These are phyloP conservation scores for Asterophora lycoperdoides DNA, from an alignment of 768 basidiomycete species.

Conservation along the genomic window DNA sequence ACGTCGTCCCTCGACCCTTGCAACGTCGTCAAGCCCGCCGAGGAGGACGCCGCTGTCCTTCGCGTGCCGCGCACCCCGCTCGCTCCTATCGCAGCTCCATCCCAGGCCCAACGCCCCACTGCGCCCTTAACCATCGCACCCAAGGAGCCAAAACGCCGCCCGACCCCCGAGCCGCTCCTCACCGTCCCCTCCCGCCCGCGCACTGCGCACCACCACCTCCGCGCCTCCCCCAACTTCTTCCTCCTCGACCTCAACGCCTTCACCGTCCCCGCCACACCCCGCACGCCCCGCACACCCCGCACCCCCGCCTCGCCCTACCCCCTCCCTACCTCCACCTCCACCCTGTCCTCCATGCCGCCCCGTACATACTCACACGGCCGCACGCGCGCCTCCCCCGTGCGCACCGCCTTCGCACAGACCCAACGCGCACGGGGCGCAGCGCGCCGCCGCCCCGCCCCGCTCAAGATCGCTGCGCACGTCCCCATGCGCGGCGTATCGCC, in stretches of 20 bases:
- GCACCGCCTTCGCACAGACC: constrained; percentile 1
- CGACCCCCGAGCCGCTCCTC: constrained; percentile 27
- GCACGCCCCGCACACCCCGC: constrained; percentile 6
- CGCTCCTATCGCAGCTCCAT: neutral
- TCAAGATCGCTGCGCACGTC: constrained; percentile 27
- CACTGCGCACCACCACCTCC: constrained; percentile 30
- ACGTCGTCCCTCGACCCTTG: constrained; percentile 52
- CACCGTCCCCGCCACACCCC: constrained; percentile 19
- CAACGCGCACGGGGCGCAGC: constrained; percentile 20
- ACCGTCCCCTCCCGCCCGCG: constrained; percentile 34
- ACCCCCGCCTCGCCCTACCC: constrained; percentile 1
- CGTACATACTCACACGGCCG: neutral
- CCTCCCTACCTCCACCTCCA: neutral
- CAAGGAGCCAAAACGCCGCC: constrained; percentile 25
- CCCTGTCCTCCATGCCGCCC: neutral
- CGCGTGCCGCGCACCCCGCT: constrained; percentile 7
- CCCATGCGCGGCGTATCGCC: constrained; percentile 15
- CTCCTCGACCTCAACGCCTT: constrained; percentile 35
- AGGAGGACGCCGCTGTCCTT: constrained; percentile 23
- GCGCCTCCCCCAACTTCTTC: constrained; percentile 32
- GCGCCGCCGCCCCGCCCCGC: constrained; percentile 34
- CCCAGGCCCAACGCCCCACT: too few species aligned
- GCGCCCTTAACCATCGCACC: constrained; percentile 22
- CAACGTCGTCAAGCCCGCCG: constrained; percentile 37
- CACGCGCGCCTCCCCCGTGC: constrained; percentile 3